Percentiles rank a stretch among this genome's conserved stretches.
Evolutionary conservation across 2,329 filamentous ascomycete species (phyloP).

Genomic region (Pseudogymnoascus sp.): DNA sequence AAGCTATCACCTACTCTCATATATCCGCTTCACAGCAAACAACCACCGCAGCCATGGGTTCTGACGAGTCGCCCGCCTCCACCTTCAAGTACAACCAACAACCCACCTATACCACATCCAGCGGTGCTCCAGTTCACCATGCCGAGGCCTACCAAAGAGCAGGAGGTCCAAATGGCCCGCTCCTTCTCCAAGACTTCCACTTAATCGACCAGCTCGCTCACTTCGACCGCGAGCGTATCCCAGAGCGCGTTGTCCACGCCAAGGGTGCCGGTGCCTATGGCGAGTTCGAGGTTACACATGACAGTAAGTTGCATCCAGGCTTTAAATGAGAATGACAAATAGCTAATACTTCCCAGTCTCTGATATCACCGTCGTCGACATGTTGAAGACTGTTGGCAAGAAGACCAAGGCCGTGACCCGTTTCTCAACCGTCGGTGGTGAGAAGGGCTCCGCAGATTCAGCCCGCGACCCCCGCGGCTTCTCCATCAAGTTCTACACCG

Average conservation of each 20-base stretch:
- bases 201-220: slow-evolving; percentile 54
- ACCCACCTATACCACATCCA: slow-evolving; percentile 53
- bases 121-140: slow-evolving; percentile 50
- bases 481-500: slow-evolving; percentile 63
- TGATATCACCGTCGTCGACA: slow-evolving; percentile 35
- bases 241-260: slow-evolving; percentile 55
- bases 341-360: slow-evolving; percentile 43
- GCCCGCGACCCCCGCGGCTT: slow-evolving; percentile 63
- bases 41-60: slow-evolving; percentile 33
- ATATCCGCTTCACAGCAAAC: neutral
- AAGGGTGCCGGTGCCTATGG: slow-evolving; percentile 40
- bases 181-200: slow-evolving; percentile 59
- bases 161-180: slow-evolving; percentile 46
- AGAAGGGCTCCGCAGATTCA: slow-evolving; percentile 60
- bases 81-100: slow-evolving; percentile 50
- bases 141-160: slow-evolving; percentile 46
- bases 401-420: slow-evolving; percentile 59
- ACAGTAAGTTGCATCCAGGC: slow-evolving; percentile 34
- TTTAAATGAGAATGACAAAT: slow-evolving; percentile 47
- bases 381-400: slow-evolving; percentile 57
- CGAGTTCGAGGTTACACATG: neutral
- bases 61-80: slow-evolving; percentile 37
- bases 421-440: slow-evolving; percentile 66
- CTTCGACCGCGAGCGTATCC: slow-evolving; percentile 46
- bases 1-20: neutral